Conservation (phyloP, 2,329 filamentous ascomycete species). For the Phyllosticta capitalensis region DNA sequence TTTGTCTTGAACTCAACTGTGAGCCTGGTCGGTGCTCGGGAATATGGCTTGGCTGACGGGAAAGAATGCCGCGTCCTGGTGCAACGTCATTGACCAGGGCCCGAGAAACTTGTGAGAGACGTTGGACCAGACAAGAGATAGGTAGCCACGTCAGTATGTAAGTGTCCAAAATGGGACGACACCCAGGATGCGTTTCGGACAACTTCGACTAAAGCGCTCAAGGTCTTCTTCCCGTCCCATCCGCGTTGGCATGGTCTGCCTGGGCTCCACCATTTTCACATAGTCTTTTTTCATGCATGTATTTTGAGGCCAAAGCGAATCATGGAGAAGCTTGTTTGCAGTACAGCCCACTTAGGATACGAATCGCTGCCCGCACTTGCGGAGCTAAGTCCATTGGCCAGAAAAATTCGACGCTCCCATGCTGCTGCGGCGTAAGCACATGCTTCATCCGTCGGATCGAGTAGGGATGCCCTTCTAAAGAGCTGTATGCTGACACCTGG, state of each 20-base stretch:
- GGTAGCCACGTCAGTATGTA: not conserved
- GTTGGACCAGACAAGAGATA: not conserved
- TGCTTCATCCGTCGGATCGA: not conserved
- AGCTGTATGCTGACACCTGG: not conserved
- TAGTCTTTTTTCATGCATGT: not conserved
- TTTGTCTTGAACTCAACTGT: not conserved
- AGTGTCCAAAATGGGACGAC: not conserved
- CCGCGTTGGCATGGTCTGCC: not conserved
- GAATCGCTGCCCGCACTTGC: not conserved
- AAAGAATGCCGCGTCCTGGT: not conserved
- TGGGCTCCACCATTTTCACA: not conserved
- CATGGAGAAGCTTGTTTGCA: not conserved
- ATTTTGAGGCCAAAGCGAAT: not conserved
- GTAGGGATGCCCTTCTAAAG: not conserved
- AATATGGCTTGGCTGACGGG: not conserved
- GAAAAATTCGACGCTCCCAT: not conserved
- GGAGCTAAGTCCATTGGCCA: not conserved
- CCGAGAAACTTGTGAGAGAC: not conserved
- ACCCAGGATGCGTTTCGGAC: not conserved
- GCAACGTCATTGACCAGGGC: not conserved
- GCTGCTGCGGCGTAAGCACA: not conserved
- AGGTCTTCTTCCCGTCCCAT: not conserved
- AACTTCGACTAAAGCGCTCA: not conserved
- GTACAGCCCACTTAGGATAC: not conserved
- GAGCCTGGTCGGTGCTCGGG: not conserved